Evolutionary conservation across 1,284 basidiomycete genomes (phyloP), one percentile per base, ranked within the genome.

Genomic region (Trichosporon coremiiforme): DNA sequence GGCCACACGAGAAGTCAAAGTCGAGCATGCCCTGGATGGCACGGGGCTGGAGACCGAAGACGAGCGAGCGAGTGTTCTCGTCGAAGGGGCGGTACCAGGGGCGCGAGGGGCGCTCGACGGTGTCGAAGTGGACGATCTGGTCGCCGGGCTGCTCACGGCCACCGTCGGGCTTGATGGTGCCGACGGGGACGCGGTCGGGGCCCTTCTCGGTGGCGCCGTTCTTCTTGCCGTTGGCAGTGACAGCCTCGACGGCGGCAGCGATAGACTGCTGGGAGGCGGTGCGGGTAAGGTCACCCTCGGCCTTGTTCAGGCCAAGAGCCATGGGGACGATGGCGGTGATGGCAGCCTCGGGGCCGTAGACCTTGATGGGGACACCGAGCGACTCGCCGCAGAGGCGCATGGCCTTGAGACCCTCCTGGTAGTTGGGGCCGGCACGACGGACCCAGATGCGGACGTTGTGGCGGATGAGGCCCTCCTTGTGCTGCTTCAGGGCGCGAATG

Each of bases 21-120:
- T 99, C 96, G 77, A 99, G 91, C 97, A 99, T 99, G 80, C 96
- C 96, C 85, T 99, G 97, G 84, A 99, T 98, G 63, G 97, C 97
- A 82, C 97, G 94, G 64, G 96, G 96, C 86, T 99, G 96, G 74
- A 99, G 91, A 84, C 96, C 96, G 77, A 95, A 98, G 72, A 99
- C 95, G 83, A 99, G 94, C 68, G 94, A 94, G 72, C 95, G 93
- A 29, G 96, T 99, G 76, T 86, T 87, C 64, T 88, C 91, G 80
- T 98, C 96, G 82, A 99, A 97, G 10, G 95, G 95, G 65, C 92
- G 88, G 87, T 87, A 98, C 77, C 88, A 86, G 10, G 94, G 93
- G 70, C 94, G 90, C 53, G 85, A 66, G 77, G 79, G 73, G 10
- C 82, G 80, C 65, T 82, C 81, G 22, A 77, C 71, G 70, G 91